phyloP scores from a whole-genome alignment of 768 basidiomycete species.

The Hericium rajendrae region DNA sequence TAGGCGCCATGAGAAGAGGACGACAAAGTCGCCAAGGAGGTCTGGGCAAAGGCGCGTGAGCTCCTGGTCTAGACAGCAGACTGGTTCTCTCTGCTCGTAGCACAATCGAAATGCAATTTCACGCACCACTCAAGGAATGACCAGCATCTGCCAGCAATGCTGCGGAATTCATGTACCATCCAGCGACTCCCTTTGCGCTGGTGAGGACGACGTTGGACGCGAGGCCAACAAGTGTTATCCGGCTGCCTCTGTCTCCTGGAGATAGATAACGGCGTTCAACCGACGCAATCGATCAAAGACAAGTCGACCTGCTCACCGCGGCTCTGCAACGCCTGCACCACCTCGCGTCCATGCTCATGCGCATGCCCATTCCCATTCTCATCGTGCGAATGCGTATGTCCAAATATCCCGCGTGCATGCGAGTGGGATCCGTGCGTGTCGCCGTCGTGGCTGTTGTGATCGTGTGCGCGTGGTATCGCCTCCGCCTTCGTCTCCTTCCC shows the following conservation, averaged over 20 bases:
- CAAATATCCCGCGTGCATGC: constrained; percentile 12
- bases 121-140: constrained; percentile 78
- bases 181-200: constrained; percentile 75
- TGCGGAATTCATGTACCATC: constrained; percentile 85
- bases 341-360: constrained; percentile 6
- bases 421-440: neutral
- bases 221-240: constrained; percentile 80
- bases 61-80: neutral
- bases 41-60: constrained; percentile 32
- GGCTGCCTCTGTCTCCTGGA: constrained; percentile 70
- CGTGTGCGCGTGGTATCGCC: neutral
- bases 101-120: neutral
- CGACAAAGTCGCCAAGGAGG: constrained; percentile 85
- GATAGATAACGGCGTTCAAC: neutral
- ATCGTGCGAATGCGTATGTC: constrained; percentile 12
- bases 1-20: constrained; percentile 79
- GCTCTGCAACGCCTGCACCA: constrained; percentile 11
- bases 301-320: constrained; percentile 5
- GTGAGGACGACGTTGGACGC: constrained; percentile 78
- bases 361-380: neutral
- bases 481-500: neutral
- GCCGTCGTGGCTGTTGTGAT: neutral
- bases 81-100: neutral
- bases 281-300: neutral
- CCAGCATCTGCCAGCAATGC: constrained; percentile 90